Evolutionary conservation across 176 grass and related monocot species (phyloP).

Genomic region (Aegilops bicornis): DNA sequence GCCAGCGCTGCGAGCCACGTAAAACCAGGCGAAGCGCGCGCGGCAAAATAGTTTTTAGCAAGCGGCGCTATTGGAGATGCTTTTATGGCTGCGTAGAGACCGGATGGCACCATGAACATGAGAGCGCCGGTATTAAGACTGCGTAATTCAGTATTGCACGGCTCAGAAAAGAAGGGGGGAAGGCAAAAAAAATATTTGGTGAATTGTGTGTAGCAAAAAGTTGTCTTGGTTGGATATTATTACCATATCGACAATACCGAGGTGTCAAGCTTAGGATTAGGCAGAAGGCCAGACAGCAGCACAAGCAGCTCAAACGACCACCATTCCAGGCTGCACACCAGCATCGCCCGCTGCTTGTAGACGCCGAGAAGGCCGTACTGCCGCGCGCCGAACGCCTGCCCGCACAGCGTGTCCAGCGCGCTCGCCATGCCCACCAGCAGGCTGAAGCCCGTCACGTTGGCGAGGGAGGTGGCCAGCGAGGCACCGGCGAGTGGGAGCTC

Average conservation of each 20-base stretch:
- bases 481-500: too few species aligned
- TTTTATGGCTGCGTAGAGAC: too few species aligned
- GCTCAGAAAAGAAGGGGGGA: too few species aligned
- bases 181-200: not conserved
- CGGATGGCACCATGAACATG: too few species aligned
- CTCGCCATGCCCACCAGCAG: conserved; percentile 61
- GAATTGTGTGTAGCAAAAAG: not conserved
- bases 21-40: too few species aligned
- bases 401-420: conserved; percentile 80
- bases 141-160: too few species aligned
- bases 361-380: not conserved
- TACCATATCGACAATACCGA: conserved; percentile 4
- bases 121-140: too few species aligned
- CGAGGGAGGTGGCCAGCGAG: too few species aligned
- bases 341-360: conserved; percentile 7
- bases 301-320: conserved; percentile 12
- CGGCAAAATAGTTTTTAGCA: too few species aligned
- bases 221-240: not conserved
- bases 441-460: too few species aligned
- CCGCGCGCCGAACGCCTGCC: conserved; percentile 56
- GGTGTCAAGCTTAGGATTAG: conserved; percentile 18
- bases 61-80: too few species aligned
- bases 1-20: too few species aligned
- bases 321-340: conserved; percentile 4
- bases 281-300: conserved; percentile 1